Evolutionary conservation across 129 eudicot species (phyloP).

Genomic region (Dittrichia graveolens): DNA sequence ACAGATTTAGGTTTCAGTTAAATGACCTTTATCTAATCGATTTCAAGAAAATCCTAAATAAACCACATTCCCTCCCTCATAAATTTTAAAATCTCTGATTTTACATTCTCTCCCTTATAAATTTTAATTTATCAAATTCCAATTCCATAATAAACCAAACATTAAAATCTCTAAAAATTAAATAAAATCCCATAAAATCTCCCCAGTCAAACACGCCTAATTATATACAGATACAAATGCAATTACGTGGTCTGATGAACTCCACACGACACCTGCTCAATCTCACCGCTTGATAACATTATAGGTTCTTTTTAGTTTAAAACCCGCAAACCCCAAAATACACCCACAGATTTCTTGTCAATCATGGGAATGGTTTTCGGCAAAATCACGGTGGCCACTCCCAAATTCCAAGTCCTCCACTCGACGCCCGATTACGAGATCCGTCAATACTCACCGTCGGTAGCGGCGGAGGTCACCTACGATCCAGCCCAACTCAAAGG

Average conservation of each 20-base stretch:
- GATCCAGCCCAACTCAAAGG: conserved; percentile 66
- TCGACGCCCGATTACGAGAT: conserved; percentile 63
- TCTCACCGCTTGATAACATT: conserved; percentile 22
- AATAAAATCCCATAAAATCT: no score
- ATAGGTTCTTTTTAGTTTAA: neutral
- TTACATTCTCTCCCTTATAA: no score
- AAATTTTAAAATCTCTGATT: no score
- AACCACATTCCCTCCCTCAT: no score
- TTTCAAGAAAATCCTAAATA: no score
- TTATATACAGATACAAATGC: neutral
- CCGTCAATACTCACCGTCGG: conserved; percentile 73
- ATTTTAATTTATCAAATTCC: no score
- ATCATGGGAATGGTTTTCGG: conserved; percentile 73
- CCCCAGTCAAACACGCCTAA: no score
- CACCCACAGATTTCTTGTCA: neutral
- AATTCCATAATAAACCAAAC: no score
- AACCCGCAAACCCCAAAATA: neutral
- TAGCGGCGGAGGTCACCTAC: conserved; percentile 74
- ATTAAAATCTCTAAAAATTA: no score
- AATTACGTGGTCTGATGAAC: conserved; percentile 13
- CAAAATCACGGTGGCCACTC: conserved; percentile 70
- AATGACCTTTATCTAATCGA: no score
- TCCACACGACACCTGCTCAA: conserved; percentile 17
- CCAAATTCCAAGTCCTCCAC: conserved; percentile 55
- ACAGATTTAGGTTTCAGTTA: no score